phyloP scores from a whole-genome alignment of 2,329 filamentous ascomycete species.

The Beauveria asiatica region DNA sequence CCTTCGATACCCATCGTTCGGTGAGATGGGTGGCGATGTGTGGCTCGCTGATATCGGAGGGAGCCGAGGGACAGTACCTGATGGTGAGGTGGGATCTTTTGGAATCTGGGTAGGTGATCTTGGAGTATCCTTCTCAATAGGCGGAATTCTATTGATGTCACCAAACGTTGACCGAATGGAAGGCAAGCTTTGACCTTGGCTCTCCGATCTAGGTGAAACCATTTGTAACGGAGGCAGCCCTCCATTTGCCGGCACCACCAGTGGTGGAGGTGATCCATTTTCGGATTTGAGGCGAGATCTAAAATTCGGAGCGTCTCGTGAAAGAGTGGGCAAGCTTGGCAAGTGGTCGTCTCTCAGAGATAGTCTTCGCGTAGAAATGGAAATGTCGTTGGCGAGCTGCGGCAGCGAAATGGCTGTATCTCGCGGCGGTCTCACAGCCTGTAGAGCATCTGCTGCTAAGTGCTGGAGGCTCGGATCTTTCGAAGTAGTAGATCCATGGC shows the following conservation, averaged over 20 bases:
- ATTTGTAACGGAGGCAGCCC: slow-evolving; percentile 30
- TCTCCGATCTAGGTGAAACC: slow-evolving; percentile 27
- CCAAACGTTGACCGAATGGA: slow-evolving; percentile 30
- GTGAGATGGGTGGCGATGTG: slow-evolving; percentile 40
- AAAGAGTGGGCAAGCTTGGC: slow-evolving; percentile 10
- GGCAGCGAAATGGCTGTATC: slow-evolving; percentile 9
- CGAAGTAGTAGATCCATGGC: neutral
- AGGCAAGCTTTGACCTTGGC: slow-evolving; percentile 28
- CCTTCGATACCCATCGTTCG: slow-evolving; percentile 36
- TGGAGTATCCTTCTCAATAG: slow-evolving; percentile 25
- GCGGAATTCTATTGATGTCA: slow-evolving; percentile 24
- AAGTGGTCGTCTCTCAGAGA: slow-evolving; percentile 26
- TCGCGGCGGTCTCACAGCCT: slow-evolving; percentile 18
- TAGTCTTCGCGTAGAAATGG: slow-evolving; percentile 16
- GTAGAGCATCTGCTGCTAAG: slow-evolving; percentile 25
- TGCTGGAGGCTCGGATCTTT: slow-evolving; percentile 20
- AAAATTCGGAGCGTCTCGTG: slow-evolving; percentile 3
- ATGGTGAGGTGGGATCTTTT: slow-evolving; percentile 28
- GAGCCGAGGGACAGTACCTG: slow-evolving; percentile 23
- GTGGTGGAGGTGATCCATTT: slow-evolving; percentile 18
- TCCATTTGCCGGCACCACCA: slow-evolving; percentile 19
- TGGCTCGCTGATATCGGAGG: slow-evolving; percentile 22
- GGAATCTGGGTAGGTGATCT: slow-evolving; percentile 17
- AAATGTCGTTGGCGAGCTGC: slow-evolving; percentile 4
- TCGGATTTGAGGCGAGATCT: slow-evolving; percentile 13